Evolutionary conservation across 371 early-diverging fungal species (phyloP).

Genomic region (Syncephalastrum contaminatum): DNA sequence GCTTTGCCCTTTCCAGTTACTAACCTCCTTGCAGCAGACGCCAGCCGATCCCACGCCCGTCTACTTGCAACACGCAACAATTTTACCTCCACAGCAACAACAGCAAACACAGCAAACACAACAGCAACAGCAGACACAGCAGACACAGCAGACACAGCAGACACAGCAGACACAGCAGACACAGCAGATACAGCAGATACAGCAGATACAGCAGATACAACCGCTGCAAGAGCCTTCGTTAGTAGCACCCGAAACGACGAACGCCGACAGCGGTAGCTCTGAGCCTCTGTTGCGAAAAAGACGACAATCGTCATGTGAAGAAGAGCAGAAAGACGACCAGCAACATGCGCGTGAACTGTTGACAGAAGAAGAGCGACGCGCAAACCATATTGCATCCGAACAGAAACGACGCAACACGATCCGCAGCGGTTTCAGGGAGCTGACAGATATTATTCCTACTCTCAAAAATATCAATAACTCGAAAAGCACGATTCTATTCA

Average conservation of each 20-base stretch:
- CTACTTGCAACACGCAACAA: constrained; percentile 2
- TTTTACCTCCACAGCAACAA: background rate
- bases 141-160: background rate
- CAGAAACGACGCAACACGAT: constrained; percentile 86
- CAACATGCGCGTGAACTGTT: constrained; percentile 52
- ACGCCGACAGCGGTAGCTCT: background rate
- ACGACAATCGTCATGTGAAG: background rate
- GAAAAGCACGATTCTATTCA: constrained; percentile 50
- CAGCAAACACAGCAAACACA: background rate
- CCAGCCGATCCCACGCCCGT: constrained; percentile 7
- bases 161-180: background rate
- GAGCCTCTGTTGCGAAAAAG: background rate
- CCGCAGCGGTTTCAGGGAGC: constrained; percentile 75
- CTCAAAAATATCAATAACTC: constrained; percentile 55
- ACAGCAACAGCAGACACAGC: background rate
- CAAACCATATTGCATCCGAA: constrained; percentile 89
- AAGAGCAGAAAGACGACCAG: constrained; percentile 10
- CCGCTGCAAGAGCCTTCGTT: background rate
- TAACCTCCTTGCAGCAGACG: background rate
- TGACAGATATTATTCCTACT: constrained; percentile 78
- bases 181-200: background rate
- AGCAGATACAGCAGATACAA: background rate
- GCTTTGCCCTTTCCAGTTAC: no score
- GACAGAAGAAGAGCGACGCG: constrained; percentile 76
- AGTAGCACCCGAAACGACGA: background rate